Percentiles rank a stretch among this genome's conserved stretches.
These are phyloP conservation scores for Corymbia citriodora DNA, from an alignment of 441 rosid species.

Conservation along the genomic window DNA sequence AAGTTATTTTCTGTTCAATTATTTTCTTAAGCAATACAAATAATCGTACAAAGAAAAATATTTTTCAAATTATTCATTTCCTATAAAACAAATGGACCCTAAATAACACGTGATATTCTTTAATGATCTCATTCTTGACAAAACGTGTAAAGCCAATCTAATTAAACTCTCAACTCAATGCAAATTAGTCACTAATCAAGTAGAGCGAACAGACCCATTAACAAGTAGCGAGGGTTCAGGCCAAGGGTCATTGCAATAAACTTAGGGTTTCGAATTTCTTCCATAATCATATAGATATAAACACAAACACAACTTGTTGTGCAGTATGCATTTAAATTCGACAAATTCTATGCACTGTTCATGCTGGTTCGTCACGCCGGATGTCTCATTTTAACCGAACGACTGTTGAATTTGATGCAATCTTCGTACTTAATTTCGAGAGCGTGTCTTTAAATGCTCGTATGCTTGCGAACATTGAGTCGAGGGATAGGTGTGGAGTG, in stretches of 20 bases:
- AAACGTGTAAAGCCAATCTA: neutral
- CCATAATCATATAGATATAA: neutral
- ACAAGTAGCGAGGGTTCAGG: neutral
- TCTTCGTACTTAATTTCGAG: neutral
- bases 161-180: neutral
- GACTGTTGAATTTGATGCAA: neutral
- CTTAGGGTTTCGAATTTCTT: neutral
- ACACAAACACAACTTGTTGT: neutral
- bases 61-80: neutral
- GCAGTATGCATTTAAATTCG: neutral
- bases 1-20: neutral
- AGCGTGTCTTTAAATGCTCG: neutral
- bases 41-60: neutral
- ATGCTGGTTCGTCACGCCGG: neutral
- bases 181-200: neutral
- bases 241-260: neutral
- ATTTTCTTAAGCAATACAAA: neutral
- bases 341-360: neutral
- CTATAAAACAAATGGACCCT: fast-evolving
- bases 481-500: neutral
- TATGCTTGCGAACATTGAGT: neutral
- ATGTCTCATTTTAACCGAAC: neutral
- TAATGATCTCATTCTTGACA: neutral
- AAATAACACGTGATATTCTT: neutral
- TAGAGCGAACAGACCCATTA: neutral